Conservation (phyloP, 169 alveolate genomes). For the Plasmodium chabaudi region DNA sequence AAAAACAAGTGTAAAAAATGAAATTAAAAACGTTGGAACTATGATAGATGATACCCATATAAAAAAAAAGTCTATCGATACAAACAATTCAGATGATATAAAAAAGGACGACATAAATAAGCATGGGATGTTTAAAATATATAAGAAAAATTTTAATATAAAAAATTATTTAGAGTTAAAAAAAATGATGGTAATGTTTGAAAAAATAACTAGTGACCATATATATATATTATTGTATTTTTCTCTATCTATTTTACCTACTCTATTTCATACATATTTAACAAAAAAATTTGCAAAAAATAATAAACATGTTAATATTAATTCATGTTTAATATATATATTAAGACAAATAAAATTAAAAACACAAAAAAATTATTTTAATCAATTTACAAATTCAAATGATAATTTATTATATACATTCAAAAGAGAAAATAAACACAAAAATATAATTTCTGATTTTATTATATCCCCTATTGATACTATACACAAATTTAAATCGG, state of each 20-base stretch:
- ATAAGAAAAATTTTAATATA: not conserved
- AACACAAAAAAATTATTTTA: not conserved
- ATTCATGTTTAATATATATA: constrained; percentile 19
- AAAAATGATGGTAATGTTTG: constrained; percentile 29
- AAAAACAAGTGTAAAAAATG: too few species aligned
- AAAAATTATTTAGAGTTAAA: constrained; percentile 21
- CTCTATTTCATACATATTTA: constrained; percentile 43
- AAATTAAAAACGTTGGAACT: too few species aligned
- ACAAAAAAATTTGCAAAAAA: constrained; percentile 5
- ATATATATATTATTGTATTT: constrained; percentile 41
- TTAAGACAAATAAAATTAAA: constrained; percentile 20
- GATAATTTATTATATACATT: too few species aligned
- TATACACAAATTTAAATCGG: too few species aligned
- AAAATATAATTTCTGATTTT: too few species aligned
- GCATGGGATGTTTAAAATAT: constrained; percentile 1
- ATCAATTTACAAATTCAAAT: not conserved
- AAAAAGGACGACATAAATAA: not conserved
- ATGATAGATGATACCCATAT: too few species aligned
- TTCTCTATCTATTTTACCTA: constrained; percentile 43
- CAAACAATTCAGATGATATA: too few species aligned
- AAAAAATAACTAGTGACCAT: constrained; percentile 37
- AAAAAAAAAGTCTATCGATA: too few species aligned
- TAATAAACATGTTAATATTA: constrained; percentile 1
- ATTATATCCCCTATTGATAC: too few species aligned
- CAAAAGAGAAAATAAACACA: too few species aligned